Conservation (phyloP, 495 filamentous ascomycete species). For the Penicillium diatomitis region DNA sequence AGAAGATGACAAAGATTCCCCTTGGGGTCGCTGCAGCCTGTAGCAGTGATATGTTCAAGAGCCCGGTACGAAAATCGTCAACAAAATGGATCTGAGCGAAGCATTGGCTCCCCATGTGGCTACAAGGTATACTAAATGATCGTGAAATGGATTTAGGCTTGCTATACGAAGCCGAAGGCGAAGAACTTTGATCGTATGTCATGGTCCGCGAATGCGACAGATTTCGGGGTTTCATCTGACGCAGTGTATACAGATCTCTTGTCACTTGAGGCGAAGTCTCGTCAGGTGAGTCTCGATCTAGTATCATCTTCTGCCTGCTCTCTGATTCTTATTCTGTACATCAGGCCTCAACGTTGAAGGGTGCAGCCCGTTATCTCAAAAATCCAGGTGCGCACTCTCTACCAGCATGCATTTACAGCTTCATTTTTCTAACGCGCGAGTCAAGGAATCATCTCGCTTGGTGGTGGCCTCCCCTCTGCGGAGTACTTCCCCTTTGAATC, state of each 20-base stretch:
- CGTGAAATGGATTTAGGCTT: slow-evolving; percentile 21
- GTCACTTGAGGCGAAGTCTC: slow-evolving; percentile 32
- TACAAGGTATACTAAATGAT: not conserved
- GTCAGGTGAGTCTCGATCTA: slow-evolving; percentile 19
- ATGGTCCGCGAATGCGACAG: not conserved
- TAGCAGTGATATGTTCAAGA: slow-evolving; percentile 80
- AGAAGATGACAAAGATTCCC: slow-evolving; percentile 55
- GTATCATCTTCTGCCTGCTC: no score
- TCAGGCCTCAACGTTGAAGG: slow-evolving; percentile 62
- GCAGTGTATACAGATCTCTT: slow-evolving; percentile 19
- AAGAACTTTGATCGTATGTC: slow-evolving; percentile 79
- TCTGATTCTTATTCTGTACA: no score
- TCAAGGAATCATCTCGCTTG: slow-evolving; percentile 67
- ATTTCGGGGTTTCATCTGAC: no score
- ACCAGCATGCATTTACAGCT: no score
- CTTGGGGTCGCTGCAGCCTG: slow-evolving; percentile 69
- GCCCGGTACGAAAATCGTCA: slow-evolving; percentile 37
- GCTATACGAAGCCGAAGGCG: slow-evolving; percentile 63
- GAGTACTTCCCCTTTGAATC: slow-evolving; percentile 82
- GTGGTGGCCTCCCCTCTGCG: slow-evolving; percentile 80
- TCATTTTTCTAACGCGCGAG: not conserved
- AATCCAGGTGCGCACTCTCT: slow-evolving; percentile 44
- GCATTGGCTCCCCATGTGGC: not conserved
- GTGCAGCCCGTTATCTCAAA: slow-evolving; percentile 64
- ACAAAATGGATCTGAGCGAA: not conserved